These are phyloP conservation scores for Zygnema cylindricum DNA, from an alignment of 139 green algal species.

Conservation along the genomic window DNA sequence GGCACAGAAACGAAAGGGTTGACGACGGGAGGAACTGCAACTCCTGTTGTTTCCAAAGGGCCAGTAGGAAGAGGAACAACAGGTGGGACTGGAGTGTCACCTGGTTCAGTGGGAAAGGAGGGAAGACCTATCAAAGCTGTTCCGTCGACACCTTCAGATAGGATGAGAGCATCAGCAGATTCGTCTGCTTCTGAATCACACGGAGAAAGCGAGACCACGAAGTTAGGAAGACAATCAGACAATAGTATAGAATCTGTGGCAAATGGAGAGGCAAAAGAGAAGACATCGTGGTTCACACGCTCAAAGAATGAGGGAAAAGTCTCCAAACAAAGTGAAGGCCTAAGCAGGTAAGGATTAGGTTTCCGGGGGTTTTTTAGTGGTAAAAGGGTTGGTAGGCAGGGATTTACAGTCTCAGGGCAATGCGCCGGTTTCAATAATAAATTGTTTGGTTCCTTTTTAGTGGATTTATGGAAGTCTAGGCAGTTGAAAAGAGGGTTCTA, in stretches of 20 bases:
- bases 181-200: neutral
- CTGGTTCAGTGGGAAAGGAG: neutral
- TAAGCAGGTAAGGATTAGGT: neutral
- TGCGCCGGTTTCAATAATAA: too few species aligned
- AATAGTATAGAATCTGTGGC: neutral
- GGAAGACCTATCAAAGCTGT: neutral
- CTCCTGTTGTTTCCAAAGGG: neutral
- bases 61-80: neutral
- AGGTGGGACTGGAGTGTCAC: too few species aligned
- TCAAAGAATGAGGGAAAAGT: neutral
- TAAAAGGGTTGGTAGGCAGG: too few species aligned
- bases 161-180: neutral
- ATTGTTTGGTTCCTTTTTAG: too few species aligned
- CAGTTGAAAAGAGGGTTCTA: too few species aligned
- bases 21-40: neutral
- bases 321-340: neutral
- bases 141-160: neutral
- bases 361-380: too few species aligned
- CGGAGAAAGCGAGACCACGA: neutral
- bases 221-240: neutral
- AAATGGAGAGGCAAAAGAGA: neutral
- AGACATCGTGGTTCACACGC: neutral
- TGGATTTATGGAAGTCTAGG: too few species aligned
- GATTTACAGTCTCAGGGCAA: too few species aligned
- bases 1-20: neutral